Evolutionary conservation across 2,329 filamentous ascomycete genomes (phyloP).

Genomic region (Botrytis medusae): DNA sequence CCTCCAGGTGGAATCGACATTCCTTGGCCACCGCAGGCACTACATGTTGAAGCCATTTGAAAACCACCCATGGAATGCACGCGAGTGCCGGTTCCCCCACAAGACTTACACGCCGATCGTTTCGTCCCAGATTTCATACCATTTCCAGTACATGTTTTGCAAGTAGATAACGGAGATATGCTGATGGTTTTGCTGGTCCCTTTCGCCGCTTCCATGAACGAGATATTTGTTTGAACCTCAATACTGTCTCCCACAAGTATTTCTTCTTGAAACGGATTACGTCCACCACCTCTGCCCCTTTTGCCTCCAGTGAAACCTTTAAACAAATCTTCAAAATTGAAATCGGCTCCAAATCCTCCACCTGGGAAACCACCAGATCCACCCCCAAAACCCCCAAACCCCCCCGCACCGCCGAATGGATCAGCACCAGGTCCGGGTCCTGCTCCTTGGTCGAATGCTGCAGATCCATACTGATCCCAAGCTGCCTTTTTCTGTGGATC

Average conservation of each 20-base stretch:
- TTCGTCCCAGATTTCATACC: constrained; percentile 81
- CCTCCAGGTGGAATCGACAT: constrained; percentile 72
- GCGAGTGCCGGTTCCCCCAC: constrained; percentile 81
- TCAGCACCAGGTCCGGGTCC: constrained; percentile 56
- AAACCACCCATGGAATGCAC: constrained; percentile 93
- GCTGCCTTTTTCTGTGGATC: constrained; percentile 91
- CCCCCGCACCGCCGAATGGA: constrained; percentile 63
- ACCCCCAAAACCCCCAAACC: constrained; percentile 50
- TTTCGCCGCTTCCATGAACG: constrained; percentile 94
- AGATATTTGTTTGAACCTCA: constrained; percentile 88
- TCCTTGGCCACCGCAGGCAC: constrained; percentile 76
- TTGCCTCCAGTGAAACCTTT: constrained; percentile 65
- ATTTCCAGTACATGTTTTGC: constrained; percentile 77
- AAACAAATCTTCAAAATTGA: constrained; percentile 97
- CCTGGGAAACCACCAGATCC: constrained; percentile 53
- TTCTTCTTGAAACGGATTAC: constrained; percentile 74
- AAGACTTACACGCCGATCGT: constrained; percentile 71
- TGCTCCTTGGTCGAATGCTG: constrained; percentile 76
- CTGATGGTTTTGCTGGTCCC: constrained; percentile 84
- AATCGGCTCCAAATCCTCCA: constrained; percentile 72
- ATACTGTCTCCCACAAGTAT: constrained; percentile 93
- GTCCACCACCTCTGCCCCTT: constrained; percentile 48
- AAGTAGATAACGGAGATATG: constrained; percentile 78
- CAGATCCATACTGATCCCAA: constrained; percentile 85
- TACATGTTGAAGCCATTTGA: constrained; percentile 91